phyloP scores from a whole-genome alignment of 2,329 filamentous ascomycete genomes.

The Raffaelea arxii region DNA sequence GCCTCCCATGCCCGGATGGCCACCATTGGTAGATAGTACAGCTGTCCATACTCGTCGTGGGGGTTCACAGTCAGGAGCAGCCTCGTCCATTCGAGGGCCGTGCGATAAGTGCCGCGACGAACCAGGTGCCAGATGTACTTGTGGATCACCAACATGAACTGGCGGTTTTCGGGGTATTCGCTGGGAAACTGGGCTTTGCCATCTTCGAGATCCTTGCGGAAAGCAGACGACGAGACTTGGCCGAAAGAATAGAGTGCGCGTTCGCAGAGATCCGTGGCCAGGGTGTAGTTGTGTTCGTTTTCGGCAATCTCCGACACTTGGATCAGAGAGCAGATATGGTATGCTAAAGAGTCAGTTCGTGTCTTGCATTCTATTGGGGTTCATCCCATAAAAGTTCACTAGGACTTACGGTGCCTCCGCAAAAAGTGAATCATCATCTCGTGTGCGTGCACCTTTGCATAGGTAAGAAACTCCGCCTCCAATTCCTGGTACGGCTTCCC shows the following conservation, averaged over 20 bases:
- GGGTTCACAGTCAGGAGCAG: conserved; percentile 67
- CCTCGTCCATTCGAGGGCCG: conserved; percentile 89
- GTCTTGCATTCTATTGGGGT: not conserved
- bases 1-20: conserved; percentile 74
- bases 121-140: conserved; percentile 79
- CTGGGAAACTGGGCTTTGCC: conserved; percentile 80
- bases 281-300: conserved; percentile 74
- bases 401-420: conserved; percentile 46
- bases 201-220: conserved; percentile 62
- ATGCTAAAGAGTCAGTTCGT: conserved; percentile 37
- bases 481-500: conserved; percentile 62
- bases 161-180: conserved; percentile 72
- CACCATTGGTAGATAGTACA: conserved; percentile 72
- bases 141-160: conserved; percentile 85
- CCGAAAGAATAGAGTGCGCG: conserved; percentile 89
- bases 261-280: conserved; percentile 80
- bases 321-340: conserved; percentile 87
- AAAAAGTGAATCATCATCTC: conserved; percentile 72
- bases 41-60: conserved; percentile 73
- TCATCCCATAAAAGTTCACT: no score
- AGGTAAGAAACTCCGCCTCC: conserved; percentile 66
- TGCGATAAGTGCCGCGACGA: conserved; percentile 87
- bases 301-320: conserved; percentile 89
- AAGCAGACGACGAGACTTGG: conserved; percentile 75
- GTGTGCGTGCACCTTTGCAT: conserved; percentile 76